These are phyloP conservation scores for Penicillium soppii DNA, from an alignment of 495 filamentous ascomycete species.

Conservation along the genomic window DNA sequence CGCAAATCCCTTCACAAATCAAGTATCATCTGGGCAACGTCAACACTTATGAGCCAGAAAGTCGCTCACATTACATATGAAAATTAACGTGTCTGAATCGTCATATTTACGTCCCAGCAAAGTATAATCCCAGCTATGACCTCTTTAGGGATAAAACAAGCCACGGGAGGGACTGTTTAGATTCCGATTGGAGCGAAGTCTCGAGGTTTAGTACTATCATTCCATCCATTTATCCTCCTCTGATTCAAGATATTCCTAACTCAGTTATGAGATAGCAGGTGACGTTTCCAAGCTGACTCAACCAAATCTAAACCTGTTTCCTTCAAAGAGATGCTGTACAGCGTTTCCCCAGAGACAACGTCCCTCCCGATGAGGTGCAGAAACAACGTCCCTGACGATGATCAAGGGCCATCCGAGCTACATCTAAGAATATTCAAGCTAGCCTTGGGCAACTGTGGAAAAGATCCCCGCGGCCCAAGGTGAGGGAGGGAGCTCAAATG, in stretches of 20 bases:
- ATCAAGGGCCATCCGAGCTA: conserved; percentile 8
- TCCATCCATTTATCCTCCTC: neutral
- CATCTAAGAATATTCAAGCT: neutral
- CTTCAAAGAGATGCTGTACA: neutral
- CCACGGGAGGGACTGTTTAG: neutral
- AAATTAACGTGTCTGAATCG: neutral
- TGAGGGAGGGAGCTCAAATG: conserved; percentile 9
- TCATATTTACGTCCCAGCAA: conserved; percentile 1
- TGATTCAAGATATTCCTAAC: neutral
- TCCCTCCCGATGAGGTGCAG: neutral
- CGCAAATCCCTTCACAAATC: no score
- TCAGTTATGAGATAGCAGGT: neutral
- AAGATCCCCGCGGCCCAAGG: conserved; percentile 3
- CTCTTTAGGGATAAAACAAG: neutral
- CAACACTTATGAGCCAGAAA: neutral
- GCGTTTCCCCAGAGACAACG: conserved; percentile 8
- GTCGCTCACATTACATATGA: neutral
- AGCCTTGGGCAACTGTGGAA: conserved; percentile 1
- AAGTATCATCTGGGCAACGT: neutral
- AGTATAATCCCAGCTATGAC: neutral
- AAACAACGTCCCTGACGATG: no score
- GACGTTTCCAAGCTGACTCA: neutral
- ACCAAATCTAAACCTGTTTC: neutral
- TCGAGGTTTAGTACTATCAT: conserved; percentile 2
- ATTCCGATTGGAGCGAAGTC: conserved; percentile 5